Conservation (phyloP, 2,329 filamentous ascomycete genomes). For the Apiospora phragmitis region DNA sequence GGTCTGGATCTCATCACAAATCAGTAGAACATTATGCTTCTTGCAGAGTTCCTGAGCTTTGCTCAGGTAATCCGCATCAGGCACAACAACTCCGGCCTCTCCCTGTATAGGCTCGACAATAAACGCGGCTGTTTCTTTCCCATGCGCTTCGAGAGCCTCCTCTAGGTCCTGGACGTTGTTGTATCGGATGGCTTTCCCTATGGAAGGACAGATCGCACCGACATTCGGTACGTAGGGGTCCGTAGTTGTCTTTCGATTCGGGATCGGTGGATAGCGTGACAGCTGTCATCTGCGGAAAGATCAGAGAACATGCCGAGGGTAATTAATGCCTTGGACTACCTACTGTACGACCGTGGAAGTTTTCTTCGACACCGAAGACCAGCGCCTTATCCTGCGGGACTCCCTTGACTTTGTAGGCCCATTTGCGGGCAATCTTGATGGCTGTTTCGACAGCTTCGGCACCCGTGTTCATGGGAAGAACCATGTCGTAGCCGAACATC, state of each 20-base stretch:
- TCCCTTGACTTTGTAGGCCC: slow-evolving; percentile 95
- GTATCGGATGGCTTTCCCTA: slow-evolving; percentile 77
- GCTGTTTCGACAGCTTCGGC: slow-evolving; percentile 95
- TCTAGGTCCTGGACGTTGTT: slow-evolving; percentile 83
- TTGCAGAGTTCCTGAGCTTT: slow-evolving; percentile 84
- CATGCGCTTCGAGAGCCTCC: slow-evolving; percentile 75
- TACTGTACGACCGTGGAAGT: slow-evolving; percentile 96
- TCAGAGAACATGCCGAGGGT: background rate
- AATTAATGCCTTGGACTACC: slow-evolving; percentile 33
- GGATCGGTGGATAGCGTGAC: slow-evolving; percentile 95
- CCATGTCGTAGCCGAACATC: slow-evolving; percentile 96
- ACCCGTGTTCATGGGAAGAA: slow-evolving; percentile 96
- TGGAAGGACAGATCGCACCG: slow-evolving; percentile 74
- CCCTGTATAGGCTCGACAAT: slow-evolving; percentile 97
- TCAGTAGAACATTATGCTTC: slow-evolving; percentile 92
- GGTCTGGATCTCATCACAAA: slow-evolving; percentile 98
- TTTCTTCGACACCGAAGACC: slow-evolving; percentile 82
- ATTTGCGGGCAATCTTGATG: slow-evolving; percentile 94
- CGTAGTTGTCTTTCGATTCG: slow-evolving; percentile 95
- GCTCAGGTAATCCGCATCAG: slow-evolving; percentile 82
- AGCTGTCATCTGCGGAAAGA: slow-evolving; percentile 70
- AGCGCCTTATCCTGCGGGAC: slow-evolving; percentile 82
- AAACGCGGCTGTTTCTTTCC: slow-evolving; percentile 85
- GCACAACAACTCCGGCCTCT: slow-evolving; percentile 94
- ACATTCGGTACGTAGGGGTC: slow-evolving; percentile 88